Evolutionary conservation across 495 filamentous ascomycete species (phyloP).

Genomic region (Umbilicaria muhlenbergii): DNA sequence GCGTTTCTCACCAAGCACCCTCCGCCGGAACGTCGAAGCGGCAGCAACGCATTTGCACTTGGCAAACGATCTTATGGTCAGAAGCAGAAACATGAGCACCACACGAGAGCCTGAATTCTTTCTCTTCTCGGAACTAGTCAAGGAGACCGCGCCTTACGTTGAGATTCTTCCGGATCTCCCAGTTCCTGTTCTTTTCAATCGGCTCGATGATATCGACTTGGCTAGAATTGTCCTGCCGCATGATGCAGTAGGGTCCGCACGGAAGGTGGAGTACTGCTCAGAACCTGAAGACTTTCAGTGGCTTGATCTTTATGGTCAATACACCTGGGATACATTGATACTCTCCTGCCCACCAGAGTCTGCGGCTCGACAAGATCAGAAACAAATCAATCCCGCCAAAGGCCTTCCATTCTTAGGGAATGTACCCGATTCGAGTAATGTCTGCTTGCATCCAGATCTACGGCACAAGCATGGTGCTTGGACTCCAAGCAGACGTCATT

Average conservation of each 20-base stretch:
- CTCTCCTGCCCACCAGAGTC: conserved; percentile 3
- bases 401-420: conserved; percentile 2
- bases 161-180: conserved; percentile 1
- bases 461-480: conserved; percentile 1
- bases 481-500: not conserved
- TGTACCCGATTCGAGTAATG: not conserved
- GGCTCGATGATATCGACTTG: too few species aligned
- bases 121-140: not conserved
- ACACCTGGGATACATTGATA: conserved; percentile 1
- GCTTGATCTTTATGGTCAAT: conserved; percentile 6
- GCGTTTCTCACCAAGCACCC: conserved; percentile 35
- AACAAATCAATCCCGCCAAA: not conserved
- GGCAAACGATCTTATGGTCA: conserved; percentile 16
- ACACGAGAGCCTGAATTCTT: not conserved
- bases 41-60: conserved; percentile 4
- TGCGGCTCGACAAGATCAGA: not conserved
- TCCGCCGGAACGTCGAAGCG: conserved; percentile 21
- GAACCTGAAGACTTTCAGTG: conserved; percentile 18
- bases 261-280: not conserved
- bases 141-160: conserved; percentile 1
- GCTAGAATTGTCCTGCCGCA: too few species aligned
- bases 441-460: conserved; percentile 1
- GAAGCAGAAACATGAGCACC: not conserved
- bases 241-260: not conserved
- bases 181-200: too few species aligned